Percentiles rank a stretch among this genome's conserved stretches.
These are phyloP conservation scores for Cladosporium oxysporum DNA, from an alignment of 2,329 filamentous ascomycete species.

Conservation along the genomic window DNA sequence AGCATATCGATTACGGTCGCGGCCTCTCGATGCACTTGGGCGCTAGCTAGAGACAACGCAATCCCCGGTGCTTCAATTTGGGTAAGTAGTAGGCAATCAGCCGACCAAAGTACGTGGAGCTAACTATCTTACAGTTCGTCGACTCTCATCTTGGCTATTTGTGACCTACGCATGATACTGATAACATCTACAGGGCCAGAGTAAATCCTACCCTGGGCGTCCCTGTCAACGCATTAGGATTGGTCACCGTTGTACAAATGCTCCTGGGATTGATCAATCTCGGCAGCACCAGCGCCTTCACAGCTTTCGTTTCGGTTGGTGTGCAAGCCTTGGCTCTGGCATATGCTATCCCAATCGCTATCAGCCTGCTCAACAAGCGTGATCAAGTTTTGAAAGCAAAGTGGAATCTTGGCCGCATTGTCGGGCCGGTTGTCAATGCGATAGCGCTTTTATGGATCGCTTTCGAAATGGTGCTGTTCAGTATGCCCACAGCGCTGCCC, in stretches of 20 bases:
- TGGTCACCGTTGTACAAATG: conserved; percentile 51
- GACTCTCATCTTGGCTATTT: not conserved
- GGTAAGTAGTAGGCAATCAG: conserved; percentile 17
- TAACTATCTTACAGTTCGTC: conserved; percentile 1
- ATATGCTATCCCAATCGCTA: conserved; percentile 58
- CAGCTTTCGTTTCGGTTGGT: conserved; percentile 55
- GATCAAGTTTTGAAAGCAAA: conserved; percentile 25
- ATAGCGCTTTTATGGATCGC: conserved; percentile 33
- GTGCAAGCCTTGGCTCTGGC: conserved; percentile 58
- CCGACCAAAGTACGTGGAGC: not conserved
- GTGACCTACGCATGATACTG: not conserved
- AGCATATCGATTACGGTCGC: conserved; percentile 56
- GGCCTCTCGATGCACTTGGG: conserved; percentile 51
- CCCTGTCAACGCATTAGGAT: conserved; percentile 45
- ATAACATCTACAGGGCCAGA: conserved; percentile 10
- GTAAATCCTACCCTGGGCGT: conserved; percentile 42
- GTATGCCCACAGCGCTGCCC: conserved; percentile 55
- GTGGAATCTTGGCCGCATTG: conserved; percentile 24
- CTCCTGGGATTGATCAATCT: conserved; percentile 54
- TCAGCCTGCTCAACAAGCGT: conserved; percentile 50
- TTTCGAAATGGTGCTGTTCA: conserved; percentile 48
- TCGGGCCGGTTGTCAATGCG: conserved; percentile 29
- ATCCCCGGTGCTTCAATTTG: conserved; percentile 45
- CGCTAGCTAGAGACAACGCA: conserved; percentile 49
- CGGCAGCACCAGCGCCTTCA: conserved; percentile 51